Evolutionary conservation across 352 stramenopile genomes (phyloP).

Genomic region (Globisporangium rhizosaccharum): DNA sequence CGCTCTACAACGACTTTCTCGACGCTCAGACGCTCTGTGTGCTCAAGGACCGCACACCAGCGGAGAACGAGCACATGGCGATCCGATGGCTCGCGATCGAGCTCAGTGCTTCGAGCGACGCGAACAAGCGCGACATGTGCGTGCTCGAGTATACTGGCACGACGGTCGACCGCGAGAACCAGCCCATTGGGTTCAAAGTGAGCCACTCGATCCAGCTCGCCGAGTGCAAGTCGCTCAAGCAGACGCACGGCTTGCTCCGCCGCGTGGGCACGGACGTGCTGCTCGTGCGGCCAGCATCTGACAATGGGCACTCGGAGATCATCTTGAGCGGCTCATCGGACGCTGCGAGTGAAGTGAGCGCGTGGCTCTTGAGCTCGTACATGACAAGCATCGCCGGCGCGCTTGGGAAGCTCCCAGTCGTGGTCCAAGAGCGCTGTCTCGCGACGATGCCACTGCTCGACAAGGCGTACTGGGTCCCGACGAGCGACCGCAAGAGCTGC

Average conservation of each 20-base stretch:
- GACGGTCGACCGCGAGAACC: slow-evolving; percentile 43
- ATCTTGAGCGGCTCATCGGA: slow-evolving; percentile 41
- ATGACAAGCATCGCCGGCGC: slow-evolving; percentile 28
- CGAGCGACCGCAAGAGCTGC: slow-evolving; percentile 47
- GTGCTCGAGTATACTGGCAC: slow-evolving; percentile 68
- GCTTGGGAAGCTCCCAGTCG: slow-evolving; percentile 42
- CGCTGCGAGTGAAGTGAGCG: slow-evolving; percentile 29
- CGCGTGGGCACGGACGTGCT: slow-evolving; percentile 46
- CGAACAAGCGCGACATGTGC: slow-evolving; percentile 60
- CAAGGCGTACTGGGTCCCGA: slow-evolving; percentile 40
- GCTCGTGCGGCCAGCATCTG: slow-evolving; percentile 34
- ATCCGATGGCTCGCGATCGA: slow-evolving; percentile 71
- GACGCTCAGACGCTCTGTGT: slow-evolving; percentile 58
- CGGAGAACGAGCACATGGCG: slow-evolving; percentile 56
- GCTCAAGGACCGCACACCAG: slow-evolving; percentile 34
- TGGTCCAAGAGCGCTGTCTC: slow-evolving; percentile 45
- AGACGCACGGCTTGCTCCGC: slow-evolving; percentile 50
- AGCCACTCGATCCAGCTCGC: slow-evolving; percentile 44
- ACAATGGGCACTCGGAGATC: slow-evolving; percentile 49
- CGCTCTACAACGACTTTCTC: slow-evolving; percentile 53
- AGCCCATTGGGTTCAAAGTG: slow-evolving; percentile 60
- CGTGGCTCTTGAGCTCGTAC: slow-evolving; percentile 36
- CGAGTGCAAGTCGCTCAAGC: slow-evolving; percentile 58
- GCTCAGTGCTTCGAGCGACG: slow-evolving; percentile 37
- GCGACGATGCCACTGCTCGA: slow-evolving; percentile 39